Base-by-base conservation (phyloP, 768 basidiomycete genomes). In the Suillus occidentalis region DNA sequence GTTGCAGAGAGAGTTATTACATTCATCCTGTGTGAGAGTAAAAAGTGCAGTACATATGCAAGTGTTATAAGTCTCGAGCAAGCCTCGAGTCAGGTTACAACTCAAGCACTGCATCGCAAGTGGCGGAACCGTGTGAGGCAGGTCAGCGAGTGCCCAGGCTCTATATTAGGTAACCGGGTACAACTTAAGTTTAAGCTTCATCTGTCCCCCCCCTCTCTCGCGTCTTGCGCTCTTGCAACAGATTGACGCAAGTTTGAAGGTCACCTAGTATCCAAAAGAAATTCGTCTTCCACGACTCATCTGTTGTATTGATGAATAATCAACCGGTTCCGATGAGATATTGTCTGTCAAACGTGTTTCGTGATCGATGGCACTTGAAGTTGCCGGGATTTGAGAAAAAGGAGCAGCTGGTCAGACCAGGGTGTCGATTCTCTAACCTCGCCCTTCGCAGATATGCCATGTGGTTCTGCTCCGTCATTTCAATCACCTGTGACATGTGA, bases 251-350 rank as follows among this genome's bases (percentile, higher is more conserved):
- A 36, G 8, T 36, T 36, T 7, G 34, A 67, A 97, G 82, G 76
- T 97, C 94, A 73, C 34, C 4, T 93, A 95, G 72, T 97, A 97
- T 75, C 96, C 92, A 77, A 97, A 97, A 60, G 94, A 83, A 28
- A 85, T 84, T 67, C 72, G 81, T 88, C 68, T 81, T 81, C 1
- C 87, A 81, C 34, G 83, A 84, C 72, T 90, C 91, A 49, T 92
- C 89, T 2, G 89, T 88, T 9, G 81, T 73, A 42, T 85, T 87
- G 4, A 71, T 13, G 69, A 60, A 62, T 67, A 65, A 64, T 87
- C 82, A 61, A 86, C 77, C 43, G 79, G 71, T 20, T 82, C 78
- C 13, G 87, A 79, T 4, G 81, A 83, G 45, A 95, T 85, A 75
- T 85, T 92, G 12, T 22, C 94, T 84, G 57, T 91, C 83, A 40